A percentile compares a stretch with the other conserved stretches of the same genome.
phyloP scores from a whole-genome alignment of 352 stramenopile genomes.

The Proteromonas lacertae region DNA sequence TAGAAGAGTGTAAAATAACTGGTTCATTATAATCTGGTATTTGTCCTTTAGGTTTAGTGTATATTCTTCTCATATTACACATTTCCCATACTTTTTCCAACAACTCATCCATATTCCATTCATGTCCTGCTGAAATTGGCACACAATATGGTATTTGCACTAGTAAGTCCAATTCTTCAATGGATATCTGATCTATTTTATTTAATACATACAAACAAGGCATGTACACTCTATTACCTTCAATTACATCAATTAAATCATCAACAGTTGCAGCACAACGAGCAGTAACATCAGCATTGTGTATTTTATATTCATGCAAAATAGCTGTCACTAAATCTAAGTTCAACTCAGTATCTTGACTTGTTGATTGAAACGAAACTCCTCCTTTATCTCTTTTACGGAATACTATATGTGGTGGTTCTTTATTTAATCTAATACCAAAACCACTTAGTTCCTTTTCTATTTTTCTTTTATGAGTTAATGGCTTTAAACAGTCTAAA shows the following conservation, averaged over 20 bases:
- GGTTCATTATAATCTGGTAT: constrained; percentile 84
- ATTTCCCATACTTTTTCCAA: constrained; percentile 72
- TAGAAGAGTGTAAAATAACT: constrained; percentile 60
- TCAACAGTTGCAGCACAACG: constrained; percentile 68
- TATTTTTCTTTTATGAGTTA: constrained; percentile 92
- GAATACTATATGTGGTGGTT: constrained; percentile 73
- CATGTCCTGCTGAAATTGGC: constrained; percentile 67
- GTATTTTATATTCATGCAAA: constrained; percentile 90
- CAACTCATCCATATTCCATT: constrained; percentile 92
- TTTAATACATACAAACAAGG: constrained; percentile 92
- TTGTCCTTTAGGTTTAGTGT: constrained; percentile 30
- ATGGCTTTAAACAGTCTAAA: constrained; percentile 70
- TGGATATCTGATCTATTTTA: constrained; percentile 94
- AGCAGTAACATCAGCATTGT: constrained; percentile 78
- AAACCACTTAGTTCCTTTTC: constrained; percentile 90
- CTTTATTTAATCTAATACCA: constrained; percentile 90
- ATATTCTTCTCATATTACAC: constrained; percentile 58
- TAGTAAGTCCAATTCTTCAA: constrained; percentile 71
- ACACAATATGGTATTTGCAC: constrained; percentile 91
- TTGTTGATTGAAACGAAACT: constrained; percentile 75
- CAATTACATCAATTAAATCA: constrained; percentile 94
- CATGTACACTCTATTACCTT: constrained; percentile 90
- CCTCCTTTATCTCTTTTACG: constrained; percentile 66
- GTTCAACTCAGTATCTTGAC: constrained; percentile 45
- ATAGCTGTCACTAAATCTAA: constrained; percentile 62